Percentiles rank a stretch among this genome's conserved stretches.
Evolutionary conservation across 768 basidiomycete genomes (phyloP).

Genomic region (Macrolepiota dolichaula): DNA sequence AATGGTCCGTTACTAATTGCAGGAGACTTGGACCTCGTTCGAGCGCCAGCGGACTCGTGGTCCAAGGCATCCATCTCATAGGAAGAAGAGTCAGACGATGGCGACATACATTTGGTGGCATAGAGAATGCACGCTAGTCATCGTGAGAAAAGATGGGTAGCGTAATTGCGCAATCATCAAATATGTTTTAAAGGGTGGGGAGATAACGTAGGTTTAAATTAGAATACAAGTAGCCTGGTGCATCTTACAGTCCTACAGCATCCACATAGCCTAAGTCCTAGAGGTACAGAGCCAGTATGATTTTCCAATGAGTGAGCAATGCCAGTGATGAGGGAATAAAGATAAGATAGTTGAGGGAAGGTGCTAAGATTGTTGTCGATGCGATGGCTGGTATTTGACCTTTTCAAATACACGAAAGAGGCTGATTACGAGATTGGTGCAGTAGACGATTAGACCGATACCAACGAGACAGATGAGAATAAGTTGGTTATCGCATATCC

Average conservation of each 20-base stretch:
- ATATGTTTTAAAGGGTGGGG: neutral
- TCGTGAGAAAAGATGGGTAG: neutral
- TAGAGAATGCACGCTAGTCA: neutral
- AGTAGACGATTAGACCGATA: slow-evolving; percentile 75
- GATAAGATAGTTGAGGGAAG: neutral
- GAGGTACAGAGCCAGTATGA: neutral
- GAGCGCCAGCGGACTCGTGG: neutral
- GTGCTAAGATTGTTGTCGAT: slow-evolving; percentile 7
- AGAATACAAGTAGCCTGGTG: neutral
- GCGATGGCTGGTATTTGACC: slow-evolving; percentile 66
- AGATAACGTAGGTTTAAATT: neutral
- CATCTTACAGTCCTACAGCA: neutral
- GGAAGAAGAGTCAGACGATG: neutral
- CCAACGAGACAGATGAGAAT: slow-evolving; percentile 77
- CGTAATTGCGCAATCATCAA: neutral
- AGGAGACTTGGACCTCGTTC: neutral
- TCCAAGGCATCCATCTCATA: slow-evolving; percentile 8
- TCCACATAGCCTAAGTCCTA: neutral
- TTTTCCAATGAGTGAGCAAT: neutral
- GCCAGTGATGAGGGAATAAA: neutral
- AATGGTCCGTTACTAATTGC: slow-evolving; percentile 1
- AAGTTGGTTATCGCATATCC: slow-evolving; percentile 72
- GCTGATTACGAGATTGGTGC: slow-evolving; percentile 80
- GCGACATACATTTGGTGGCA: slow-evolving; percentile 7
- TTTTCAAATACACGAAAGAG: slow-evolving; percentile 87